Conservation (phyloP, 2,329 filamentous ascomycete species). For the Rosellinia necatrix region DNA sequence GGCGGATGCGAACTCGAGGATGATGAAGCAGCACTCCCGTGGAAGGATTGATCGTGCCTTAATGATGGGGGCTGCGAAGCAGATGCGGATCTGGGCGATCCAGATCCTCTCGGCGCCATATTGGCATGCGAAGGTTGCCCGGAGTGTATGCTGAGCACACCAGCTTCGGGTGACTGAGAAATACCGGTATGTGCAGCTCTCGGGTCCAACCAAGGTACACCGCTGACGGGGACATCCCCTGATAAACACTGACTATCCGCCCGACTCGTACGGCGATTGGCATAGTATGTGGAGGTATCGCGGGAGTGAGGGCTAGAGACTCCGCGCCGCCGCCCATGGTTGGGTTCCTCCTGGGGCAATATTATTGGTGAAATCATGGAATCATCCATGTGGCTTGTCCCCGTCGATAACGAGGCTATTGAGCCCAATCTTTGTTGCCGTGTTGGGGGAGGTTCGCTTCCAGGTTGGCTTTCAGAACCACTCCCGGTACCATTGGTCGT, state of each 20-base stretch:
- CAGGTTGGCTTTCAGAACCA: slow-evolving; percentile 52
- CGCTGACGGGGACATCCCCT: slow-evolving; percentile 22
- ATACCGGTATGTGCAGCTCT: slow-evolving; percentile 26
- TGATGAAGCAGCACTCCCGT: slow-evolving; percentile 48
- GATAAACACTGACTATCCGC: slow-evolving; percentile 29
- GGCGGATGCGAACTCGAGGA: slow-evolving; percentile 47
- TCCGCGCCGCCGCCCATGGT: slow-evolving; percentile 30
- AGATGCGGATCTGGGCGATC: slow-evolving; percentile 32
- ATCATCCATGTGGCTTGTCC: slow-evolving; percentile 48
- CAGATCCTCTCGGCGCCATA: slow-evolving; percentile 15
- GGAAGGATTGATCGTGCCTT: slow-evolving; percentile 45
- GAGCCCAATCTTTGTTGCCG: slow-evolving; percentile 56
- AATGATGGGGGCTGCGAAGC: slow-evolving; percentile 47
- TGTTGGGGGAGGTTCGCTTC: slow-evolving; percentile 53
- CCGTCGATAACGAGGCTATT: slow-evolving; percentile 48
- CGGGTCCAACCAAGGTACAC: slow-evolving; percentile 35
- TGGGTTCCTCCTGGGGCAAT: slow-evolving; percentile 43
- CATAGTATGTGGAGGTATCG: slow-evolving; percentile 32
- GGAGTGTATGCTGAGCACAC: slow-evolving; percentile 28
- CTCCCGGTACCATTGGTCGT: slow-evolving; percentile 49
- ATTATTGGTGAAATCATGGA: slow-evolving; percentile 49
- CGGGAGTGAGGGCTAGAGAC: slow-evolving; percentile 39
- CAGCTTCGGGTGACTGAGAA: slow-evolving; percentile 36
- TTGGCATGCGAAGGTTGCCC: slow-evolving; percentile 13
- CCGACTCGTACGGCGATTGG: slow-evolving; percentile 30